A percentile compares a stretch with the other conserved stretches of the same genome.
Evolutionary conservation across 2,329 filamentous ascomycete genomes (phyloP).

Genomic region (Grosmannia clavigera): DNA sequence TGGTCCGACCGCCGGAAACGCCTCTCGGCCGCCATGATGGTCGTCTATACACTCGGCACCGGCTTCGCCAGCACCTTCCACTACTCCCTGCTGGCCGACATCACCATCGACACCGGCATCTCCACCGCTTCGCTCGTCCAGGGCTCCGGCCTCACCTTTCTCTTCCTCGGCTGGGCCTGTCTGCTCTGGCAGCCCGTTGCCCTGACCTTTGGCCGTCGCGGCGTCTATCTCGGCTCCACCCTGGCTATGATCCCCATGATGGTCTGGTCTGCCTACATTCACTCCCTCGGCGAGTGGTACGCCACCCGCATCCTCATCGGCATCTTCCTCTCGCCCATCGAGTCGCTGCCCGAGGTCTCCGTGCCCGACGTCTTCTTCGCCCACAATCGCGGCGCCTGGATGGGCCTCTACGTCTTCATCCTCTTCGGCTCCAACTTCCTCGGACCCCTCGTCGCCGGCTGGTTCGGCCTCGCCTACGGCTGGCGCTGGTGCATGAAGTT

Average conservation of each 20-base stretch:
- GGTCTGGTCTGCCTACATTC: slow-evolving; percentile 25
- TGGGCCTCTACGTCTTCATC: slow-evolving; percentile 30
- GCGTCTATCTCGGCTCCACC: slow-evolving; percentile 14
- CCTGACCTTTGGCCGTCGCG: slow-evolving; percentile 26
- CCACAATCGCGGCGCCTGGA: slow-evolving; percentile 22
- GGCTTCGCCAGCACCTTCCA: slow-evolving; percentile 35
- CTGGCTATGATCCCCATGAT: slow-evolving; percentile 20
- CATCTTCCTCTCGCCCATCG: slow-evolving; percentile 31
- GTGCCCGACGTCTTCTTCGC: slow-evolving; percentile 16
- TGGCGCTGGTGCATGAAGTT: slow-evolving; percentile 41
- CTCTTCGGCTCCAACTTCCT: slow-evolving; percentile 31
- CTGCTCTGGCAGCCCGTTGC: slow-evolving; percentile 36
- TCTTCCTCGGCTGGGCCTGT: slow-evolving; percentile 31
- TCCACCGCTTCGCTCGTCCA: slow-evolving; percentile 30
- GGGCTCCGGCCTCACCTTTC: slow-evolving; percentile 34
- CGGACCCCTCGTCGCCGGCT: slow-evolving; percentile 35
- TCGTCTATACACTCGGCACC: slow-evolving; percentile 30
- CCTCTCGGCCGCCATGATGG: slow-evolving; percentile 19
- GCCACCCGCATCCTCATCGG: slow-evolving; percentile 30
- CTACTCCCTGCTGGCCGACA: slow-evolving; percentile 36
- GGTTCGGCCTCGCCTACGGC: slow-evolving; percentile 32
- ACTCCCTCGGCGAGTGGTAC: slow-evolving; percentile 29
- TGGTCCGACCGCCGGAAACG: slow-evolving; percentile 41
- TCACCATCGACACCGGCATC: slow-evolving; percentile 32
- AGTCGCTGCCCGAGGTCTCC: slow-evolving; percentile 30